Base-by-base conservation (phyloP, 306 rosid genomes). In the Hippophae rhamnoides region DNA sequence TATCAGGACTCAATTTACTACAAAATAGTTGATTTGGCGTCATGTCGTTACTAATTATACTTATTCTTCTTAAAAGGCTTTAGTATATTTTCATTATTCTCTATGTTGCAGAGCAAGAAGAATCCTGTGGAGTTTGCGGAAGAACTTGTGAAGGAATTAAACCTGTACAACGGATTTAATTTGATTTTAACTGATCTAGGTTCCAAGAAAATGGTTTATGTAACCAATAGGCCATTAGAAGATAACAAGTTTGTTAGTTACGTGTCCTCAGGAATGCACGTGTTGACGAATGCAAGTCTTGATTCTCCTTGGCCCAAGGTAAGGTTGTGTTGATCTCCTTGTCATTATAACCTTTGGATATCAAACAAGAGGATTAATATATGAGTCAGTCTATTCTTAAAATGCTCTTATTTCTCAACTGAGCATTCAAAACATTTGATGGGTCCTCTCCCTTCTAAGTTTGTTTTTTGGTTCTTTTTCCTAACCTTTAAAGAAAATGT, bases 221-320 rank as follows among this genome's bases (percentile, higher is more conserved):
- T 87, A 13, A 85, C 79, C 67, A 87, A 87, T 57, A 85, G 96
- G 66, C 79, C 87, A 27, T 57, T 67, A 3, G 77, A 55, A 31
- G 84, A 56, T n/a, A 26, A 18, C 23, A 67, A 31, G 47, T 57
- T 69, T 64, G 66, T 83, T 13, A 61, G 49, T 6, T 59, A 56
- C 12, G 86, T 87, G 62, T 74, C 83, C 13, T 84, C 95, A 46
- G 98, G 98, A 52, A 73, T 87, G 76, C 98, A 90, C 54, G 95
- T 85, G 27, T 63, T 90, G 79, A 67, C 96, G 14, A 90, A 90
- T 79, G 86, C 89, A 67, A 57, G 65, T 13, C 75, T 90, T 4
- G 86, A 90, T 41, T 64, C 84, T 67, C 80, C 95, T 55, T 90
- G 96, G 96, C 86, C 89, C 44, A 90, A 90, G 96, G 98, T 83